Evolutionary conservation across 2,329 filamentous ascomycete species (phyloP).

Genomic region (Paecilomyces fulvus): DNA sequence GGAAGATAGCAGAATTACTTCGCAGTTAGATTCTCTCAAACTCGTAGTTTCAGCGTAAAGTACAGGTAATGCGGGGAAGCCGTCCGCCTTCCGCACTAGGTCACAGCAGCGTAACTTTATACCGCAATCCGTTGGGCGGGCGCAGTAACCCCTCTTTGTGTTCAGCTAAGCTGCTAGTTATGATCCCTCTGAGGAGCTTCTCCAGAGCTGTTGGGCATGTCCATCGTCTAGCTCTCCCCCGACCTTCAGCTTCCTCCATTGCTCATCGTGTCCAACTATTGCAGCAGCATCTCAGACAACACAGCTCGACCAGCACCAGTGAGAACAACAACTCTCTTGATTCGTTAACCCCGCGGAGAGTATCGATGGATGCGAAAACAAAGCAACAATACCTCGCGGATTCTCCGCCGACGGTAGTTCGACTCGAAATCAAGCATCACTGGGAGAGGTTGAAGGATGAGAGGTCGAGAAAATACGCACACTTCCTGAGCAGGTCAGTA

Average conservation of each 20-base stretch:
- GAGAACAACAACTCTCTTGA: background rate
- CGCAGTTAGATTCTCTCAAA: too few species aligned
- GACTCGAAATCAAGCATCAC: slow-evolving; percentile 83
- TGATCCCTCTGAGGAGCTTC: background rate
- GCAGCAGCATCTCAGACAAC: slow-evolving; percentile 6
- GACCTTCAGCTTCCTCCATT: slow-evolving; percentile 5
- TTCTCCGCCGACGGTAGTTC: slow-evolving; percentile 78
- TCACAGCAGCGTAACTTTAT: background rate
- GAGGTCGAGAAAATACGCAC: slow-evolving; percentile 79
- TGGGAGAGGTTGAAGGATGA: slow-evolving; percentile 56
- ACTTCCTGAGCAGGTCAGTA: slow-evolving; percentile 70
- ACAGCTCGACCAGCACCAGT: slow-evolving; percentile 4
- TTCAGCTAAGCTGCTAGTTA: background rate
- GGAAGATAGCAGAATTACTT: too few species aligned
- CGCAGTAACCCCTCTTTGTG: background rate
- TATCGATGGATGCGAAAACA: slow-evolving; percentile 31
- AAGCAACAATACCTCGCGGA: slow-evolving; percentile 75
- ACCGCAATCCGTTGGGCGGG: background rate
- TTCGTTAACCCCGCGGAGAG: slow-evolving; percentile 4
- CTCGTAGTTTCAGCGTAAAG: too few species aligned
- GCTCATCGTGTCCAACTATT: slow-evolving; percentile 6
- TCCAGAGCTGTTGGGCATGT: background rate
- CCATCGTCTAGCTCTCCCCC: background rate
- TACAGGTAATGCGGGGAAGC: too few species aligned
- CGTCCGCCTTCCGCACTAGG: background rate